Percentiles rank a stretch among this genome's conserved stretches.
Evolutionary conservation across 805 yeast species (phyloP).

Genomic region (Diddensiella caesifluorescens): DNA sequence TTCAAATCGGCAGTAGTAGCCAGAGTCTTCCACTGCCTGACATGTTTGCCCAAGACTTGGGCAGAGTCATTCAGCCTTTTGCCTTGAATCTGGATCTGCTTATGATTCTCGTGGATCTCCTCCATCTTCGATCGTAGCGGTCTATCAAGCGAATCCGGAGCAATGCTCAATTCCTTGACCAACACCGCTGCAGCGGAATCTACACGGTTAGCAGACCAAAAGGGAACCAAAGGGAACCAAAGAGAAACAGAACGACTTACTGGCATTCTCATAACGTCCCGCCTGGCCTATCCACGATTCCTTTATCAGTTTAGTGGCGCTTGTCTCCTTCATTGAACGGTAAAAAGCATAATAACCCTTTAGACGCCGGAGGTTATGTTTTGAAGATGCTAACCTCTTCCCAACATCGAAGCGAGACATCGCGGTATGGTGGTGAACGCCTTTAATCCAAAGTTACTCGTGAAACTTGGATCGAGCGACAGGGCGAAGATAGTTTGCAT

Average conservation of each 20-base stretch:
- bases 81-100: conserved; percentile 19
- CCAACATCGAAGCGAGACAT: too few species aligned
- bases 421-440: conserved; percentile 4
- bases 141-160: conserved; percentile 19
- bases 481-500: conserved; percentile 15
- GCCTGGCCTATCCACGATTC: conserved; percentile 25
- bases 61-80: conserved; percentile 8
- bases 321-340: conserved; percentile 18
- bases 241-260: too few species aligned
- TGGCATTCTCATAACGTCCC: conserved; percentile 19
- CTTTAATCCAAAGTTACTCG: neutral
- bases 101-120: conserved; percentile 22
- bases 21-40: conserved; percentile 11
- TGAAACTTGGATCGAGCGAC: neutral
- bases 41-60: conserved; percentile 8
- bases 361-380: too few species aligned
- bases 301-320: conserved; percentile 19
- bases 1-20: conserved; percentile 11
- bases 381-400: too few species aligned
- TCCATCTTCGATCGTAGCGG: conserved; percentile 25
- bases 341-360: too few species aligned
- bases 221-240: too few species aligned
- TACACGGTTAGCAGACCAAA: too few species aligned
- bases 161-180: conserved; percentile 10
- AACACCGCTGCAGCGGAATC: conserved; percentile 14